A percentile compares a stretch with the other conserved stretches of the same genome.
Conservation (phyloP, 1,139 yeast species). For the Protomyces arabidopsidicola region DNA sequence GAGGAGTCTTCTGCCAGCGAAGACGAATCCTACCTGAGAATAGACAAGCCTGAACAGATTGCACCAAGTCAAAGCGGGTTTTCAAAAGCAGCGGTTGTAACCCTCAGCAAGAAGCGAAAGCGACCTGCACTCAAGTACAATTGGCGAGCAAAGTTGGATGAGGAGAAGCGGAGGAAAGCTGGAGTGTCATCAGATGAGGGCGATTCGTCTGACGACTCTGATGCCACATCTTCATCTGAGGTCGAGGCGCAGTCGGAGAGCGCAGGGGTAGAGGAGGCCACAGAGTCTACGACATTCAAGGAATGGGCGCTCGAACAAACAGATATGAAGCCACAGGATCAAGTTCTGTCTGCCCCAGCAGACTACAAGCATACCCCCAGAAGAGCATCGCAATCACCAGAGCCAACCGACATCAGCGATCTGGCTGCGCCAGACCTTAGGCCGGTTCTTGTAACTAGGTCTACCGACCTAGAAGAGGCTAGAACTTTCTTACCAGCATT, state of each 20-base stretch:
- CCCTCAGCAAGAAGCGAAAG: not conserved
- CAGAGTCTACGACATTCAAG: conserved; percentile 42
- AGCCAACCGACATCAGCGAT: conserved; percentile 55
- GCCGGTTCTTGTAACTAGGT: conserved; percentile 62
- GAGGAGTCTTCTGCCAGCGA: conserved; percentile 40
- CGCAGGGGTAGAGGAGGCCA: conserved; percentile 3
- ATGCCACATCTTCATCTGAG: not conserved
- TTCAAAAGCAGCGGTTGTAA: not conserved
- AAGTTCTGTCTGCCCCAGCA: not conserved
- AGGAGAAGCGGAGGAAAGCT: conserved; percentile 8
- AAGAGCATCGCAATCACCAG: conserved; percentile 56
- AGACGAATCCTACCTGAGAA: not conserved
- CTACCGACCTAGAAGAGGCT: conserved; percentile 58
- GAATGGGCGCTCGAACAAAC: conserved; percentile 51
- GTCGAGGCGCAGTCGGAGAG: not conserved
- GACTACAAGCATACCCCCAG: conserved; percentile 36
- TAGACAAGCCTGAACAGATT: not conserved
- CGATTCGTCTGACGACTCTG: conserved; percentile 26
- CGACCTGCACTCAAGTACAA: conserved; percentile 17
- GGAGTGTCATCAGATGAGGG: conserved; percentile 18
- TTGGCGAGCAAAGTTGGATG: conserved; percentile 26
- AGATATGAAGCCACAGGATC: conserved; percentile 3
- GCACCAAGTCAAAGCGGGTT: conserved; percentile 1
- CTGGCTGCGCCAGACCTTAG: conserved; percentile 57
- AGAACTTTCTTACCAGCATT: conserved; percentile 80